A percentile compares a stretch with the other conserved stretches of the same genome.
phyloP scores from a whole-genome alignment of 371 early-diverging fungal species.

The Syncephalastrum sp. region DNA sequence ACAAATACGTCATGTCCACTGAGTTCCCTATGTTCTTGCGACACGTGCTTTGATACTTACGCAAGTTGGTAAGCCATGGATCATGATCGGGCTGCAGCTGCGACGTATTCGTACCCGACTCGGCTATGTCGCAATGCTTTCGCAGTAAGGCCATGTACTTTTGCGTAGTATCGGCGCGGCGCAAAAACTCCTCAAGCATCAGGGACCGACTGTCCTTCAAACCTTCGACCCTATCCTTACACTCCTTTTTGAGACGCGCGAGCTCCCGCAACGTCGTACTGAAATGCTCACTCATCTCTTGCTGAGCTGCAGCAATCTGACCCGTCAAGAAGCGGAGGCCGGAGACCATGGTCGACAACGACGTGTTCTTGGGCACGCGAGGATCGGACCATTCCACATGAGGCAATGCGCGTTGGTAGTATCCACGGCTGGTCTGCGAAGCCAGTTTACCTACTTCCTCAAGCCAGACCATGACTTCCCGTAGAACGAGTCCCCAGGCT shows the following conservation, averaged over 20 bases:
- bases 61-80: conserved; percentile 35
- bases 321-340: conserved; percentile 26
- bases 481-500: conserved; percentile 25
- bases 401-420: conserved; percentile 23
- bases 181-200: conserved; percentile 26
- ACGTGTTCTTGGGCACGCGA: not conserved
- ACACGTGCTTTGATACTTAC: conserved; percentile 17
- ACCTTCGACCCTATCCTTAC: conserved; percentile 24
- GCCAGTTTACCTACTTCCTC: conserved; percentile 30
- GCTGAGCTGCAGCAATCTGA: conserved; percentile 28
- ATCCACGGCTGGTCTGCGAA: conserved; percentile 28
- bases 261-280: conserved; percentile 17
- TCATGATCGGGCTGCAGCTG: conserved; percentile 11
- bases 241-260: conserved; percentile 18
- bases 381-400: conserved; percentile 18
- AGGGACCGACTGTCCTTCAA: conserved; percentile 16
- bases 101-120: conserved; percentile 1
- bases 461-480: conserved; percentile 28
- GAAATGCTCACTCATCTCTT: conserved; percentile 8
- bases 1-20: not conserved
- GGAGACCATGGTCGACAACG: not conserved
- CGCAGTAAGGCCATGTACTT: conserved; percentile 26
- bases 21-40: not conserved
- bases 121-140: conserved; percentile 23
- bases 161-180: conserved; percentile 29